Percentiles rank a stretch among this genome's conserved stretches.
Evolutionary conservation across 2,329 filamentous ascomycete species (phyloP).

Genomic region (Nigrospora osmanthi): DNA sequence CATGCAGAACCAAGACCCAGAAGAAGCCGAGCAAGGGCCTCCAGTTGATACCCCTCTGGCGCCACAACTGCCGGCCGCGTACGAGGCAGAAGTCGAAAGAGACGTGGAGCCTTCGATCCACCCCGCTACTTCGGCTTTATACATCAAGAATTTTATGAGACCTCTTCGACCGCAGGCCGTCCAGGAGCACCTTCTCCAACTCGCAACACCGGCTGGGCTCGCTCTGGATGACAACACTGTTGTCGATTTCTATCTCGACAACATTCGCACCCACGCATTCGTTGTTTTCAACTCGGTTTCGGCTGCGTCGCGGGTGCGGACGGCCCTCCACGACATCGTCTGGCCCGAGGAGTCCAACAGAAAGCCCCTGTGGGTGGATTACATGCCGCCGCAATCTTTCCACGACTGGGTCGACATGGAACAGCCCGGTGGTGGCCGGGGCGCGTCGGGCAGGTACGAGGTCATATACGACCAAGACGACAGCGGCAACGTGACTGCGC

Average conservation of each 20-base stretch:
- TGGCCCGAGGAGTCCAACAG: constrained; percentile 86
- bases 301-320: constrained; percentile 70
- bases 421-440: constrained; percentile 36
- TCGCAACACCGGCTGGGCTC: constrained; percentile 54
- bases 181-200: constrained; percentile 57
- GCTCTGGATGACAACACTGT: constrained; percentile 48
- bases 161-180: constrained; percentile 66
- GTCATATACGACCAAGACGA: constrained; percentile 58
- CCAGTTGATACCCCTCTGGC: constrained; percentile 9
- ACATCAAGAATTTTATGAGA: constrained; percentile 86
- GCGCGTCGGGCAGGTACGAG: constrained; percentile 54
- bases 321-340: constrained; percentile 65
- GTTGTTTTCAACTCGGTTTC: constrained; percentile 61
- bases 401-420: constrained; percentile 68
- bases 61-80: constrained; percentile 4
- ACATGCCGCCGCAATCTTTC: constrained; percentile 70
- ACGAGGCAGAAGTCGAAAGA: constrained; percentile 14
- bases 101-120: constrained; percentile 54
- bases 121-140: constrained; percentile 68
- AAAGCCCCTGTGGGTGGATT: constrained; percentile 83
- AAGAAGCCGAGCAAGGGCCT: constrained; percentile 6
- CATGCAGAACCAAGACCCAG: constrained; percentile 2
- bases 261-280: constrained; percentile 82
- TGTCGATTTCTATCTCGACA: constrained; percentile 69
- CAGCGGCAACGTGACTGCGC: constrained; percentile 46